phyloP scores from a whole-genome alignment of 345 rosid genomes.

The Arabidopsis suecica region DNA sequence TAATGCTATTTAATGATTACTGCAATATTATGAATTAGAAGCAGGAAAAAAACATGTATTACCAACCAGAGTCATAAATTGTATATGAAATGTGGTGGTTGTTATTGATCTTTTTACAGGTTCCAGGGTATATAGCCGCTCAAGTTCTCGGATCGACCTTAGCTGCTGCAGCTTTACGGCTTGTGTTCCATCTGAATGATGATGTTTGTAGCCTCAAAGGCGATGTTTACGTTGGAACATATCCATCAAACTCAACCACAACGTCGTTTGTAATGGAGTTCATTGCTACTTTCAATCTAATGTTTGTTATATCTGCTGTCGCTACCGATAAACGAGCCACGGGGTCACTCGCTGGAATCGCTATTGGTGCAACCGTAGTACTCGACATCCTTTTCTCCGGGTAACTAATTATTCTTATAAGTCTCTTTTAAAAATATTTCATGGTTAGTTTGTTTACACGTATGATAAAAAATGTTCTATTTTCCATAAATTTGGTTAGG shows the following conservation, averaged over 20 bases:
- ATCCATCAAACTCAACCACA: conserved; percentile 30
- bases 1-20: too few species aligned
- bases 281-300: conserved; percentile 35
- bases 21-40: too few species aligned
- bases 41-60: too few species aligned
- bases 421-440: neutral
- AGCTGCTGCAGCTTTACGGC: conserved; percentile 22
- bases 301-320: conserved; percentile 42
- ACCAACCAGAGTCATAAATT: neutral
- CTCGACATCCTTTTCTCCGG: conserved; percentile 39
- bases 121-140: conserved; percentile 35
- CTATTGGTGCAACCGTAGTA: conserved; percentile 39
- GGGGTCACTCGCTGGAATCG: conserved; percentile 38
- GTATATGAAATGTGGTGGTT: neutral
- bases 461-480: neutral
- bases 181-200: conserved; percentile 28
- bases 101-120: neutral
- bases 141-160: conserved; percentile 34
- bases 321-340: conserved; percentile 45
- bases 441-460: neutral
- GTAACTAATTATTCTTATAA: neutral
- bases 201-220: conserved; percentile 38
- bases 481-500: conserved; percentile 31
- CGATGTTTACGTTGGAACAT: conserved; percentile 42
- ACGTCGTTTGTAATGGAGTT: conserved; percentile 35